Evolutionary conservation across 345 rosid species (phyloP), one percentile per base, ranked within the genome.

Genomic region (Physaria fendleri): DNA sequence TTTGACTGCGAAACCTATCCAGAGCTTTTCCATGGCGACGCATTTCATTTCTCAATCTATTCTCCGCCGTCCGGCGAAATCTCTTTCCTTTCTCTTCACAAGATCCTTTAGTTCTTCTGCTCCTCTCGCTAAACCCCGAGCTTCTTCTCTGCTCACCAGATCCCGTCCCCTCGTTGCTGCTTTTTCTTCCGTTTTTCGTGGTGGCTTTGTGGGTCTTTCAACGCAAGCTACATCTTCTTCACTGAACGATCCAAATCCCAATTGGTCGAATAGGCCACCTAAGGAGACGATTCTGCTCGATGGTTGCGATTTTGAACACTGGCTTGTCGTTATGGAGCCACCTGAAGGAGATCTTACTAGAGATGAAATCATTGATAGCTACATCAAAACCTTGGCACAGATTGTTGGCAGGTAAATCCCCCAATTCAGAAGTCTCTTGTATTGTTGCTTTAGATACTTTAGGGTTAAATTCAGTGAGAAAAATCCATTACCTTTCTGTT

Each of bases 221-320:
- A 71, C 87, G 1, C 79, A 77, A 2, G 56, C 81, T 1, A 69
- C 91, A 0, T 65, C 87, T 14, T 79, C 94, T 2, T 83, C 97
- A 10, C 86, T 93, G 12, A 86, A 59, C 49, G 88, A 93, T 28
- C 82, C 80, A 0, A 78, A 64, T 59, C 95, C 95, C 28, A 92
- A 92, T 73, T 92, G 93, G 89, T 86, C 97, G 4, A 93, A 86
- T 40, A 68, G 99, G 29, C 97, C 99, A 5, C 91, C 97, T 0
- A 83, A 89, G 65, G 99, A 89, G 78, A 85, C 97, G 20, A 89
- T 89, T 35, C 64, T 93, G 75, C 85, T 93, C 38, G 97, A 89
- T 56, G 90, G 99, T 0, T 89, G 95, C 60, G 99, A 93, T 74
- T 93, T 89, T 30, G 81, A 93, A 44, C 99, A 93, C 66, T 89